These are phyloP conservation scores for Scheffersomyces spartinae DNA, from an alignment of 805 yeast species.

Conservation along the genomic window DNA sequence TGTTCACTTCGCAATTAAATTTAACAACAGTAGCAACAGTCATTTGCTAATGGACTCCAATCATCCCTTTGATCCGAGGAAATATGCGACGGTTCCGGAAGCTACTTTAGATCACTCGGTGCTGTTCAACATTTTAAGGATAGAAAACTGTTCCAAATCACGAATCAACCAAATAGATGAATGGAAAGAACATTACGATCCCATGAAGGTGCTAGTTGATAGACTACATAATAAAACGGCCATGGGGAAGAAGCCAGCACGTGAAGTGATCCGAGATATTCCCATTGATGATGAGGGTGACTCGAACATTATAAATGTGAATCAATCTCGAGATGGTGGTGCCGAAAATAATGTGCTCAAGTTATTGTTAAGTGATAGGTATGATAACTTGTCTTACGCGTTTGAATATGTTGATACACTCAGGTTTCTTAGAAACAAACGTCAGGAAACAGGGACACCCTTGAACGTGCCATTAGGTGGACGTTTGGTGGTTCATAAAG, in stretches of 20 bases:
- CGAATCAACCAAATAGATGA: constrained; percentile 43
- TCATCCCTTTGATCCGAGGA: constrained; percentile 5
- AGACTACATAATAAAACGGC: constrained; percentile 22
- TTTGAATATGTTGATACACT: constrained; percentile 42
- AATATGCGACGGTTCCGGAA: constrained; percentile 3
- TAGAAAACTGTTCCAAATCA: constrained; percentile 44
- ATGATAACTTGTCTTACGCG: constrained; percentile 42
- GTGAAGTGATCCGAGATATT: constrained; percentile 36
- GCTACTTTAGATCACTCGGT: constrained; percentile 8
- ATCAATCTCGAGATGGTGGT: constrained; percentile 1
- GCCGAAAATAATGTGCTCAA: constrained; percentile 28
- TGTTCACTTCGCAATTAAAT: neutral
- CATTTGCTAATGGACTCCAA: constrained; percentile 1
- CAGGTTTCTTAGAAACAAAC: constrained; percentile 29
- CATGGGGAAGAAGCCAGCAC: constrained; percentile 6
- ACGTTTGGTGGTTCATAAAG: constrained; percentile 37
- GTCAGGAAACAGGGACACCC: constrained; percentile 13
- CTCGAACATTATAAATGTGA: constrained; percentile 1
- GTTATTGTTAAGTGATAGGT: constrained; percentile 43
- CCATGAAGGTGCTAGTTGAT: constrained; percentile 50
- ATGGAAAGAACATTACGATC: constrained; percentile 39
- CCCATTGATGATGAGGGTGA: constrained; percentile 29
- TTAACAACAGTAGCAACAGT: constrained; percentile 2
- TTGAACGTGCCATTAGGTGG: constrained; percentile 38
- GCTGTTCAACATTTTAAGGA: constrained; percentile 44